Base-by-base conservation (phyloP, 257 asterid genomes). In the Thymus quinquecostatus region DNA sequence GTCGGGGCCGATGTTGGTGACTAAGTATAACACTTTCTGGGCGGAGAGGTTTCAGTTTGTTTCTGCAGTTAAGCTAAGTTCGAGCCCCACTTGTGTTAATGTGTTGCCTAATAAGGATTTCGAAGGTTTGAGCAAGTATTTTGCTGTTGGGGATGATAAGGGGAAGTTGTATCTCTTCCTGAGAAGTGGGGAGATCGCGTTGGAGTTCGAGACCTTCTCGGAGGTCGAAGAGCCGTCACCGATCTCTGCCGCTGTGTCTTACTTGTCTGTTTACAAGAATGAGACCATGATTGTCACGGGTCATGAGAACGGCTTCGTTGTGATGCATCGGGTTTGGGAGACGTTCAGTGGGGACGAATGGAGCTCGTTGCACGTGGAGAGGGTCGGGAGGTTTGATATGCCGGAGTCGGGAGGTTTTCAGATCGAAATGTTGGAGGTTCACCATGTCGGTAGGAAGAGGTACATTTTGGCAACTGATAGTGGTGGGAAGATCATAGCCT, bases 321-420 rank as follows among this genome's bases (percentile, higher is more conserved):
- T 81, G 32, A 87, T 86, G 87, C 95, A 89, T 73, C 83, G 92
- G 4, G 76, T 88, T 58, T 95, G 97, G 98, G 99, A 95, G 81
- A 83, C 73, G 4, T 71, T 79, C 1, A 78, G 67, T 63, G 84
- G 86, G 0, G 99, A 95, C 3, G 98, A 95, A 11, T 82, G 80
- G 87, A 81, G 77, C 78, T 74, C 79, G 0, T 80, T 89, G 45
- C 87, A 47, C 2, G 81, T 83, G 78, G 96, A 87, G 77, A 76
- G 73, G 38, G 75, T 80, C 8, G 86, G 83, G 77, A 81, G 71
- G 13, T 89, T 87, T 56, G 89, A 82, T 73, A 30, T 77, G 30
- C 83, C 85, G 0, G 87, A 74, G 73, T 80, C 79, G 5, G 80
- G 78, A 1, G 80, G 82, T 10, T 71, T 84, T 0, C 74, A 76